Percentiles rank a stretch among this genome's conserved stretches.
Conservation (phyloP, 2,329 filamentous ascomycete genomes). For the Hymenoscyphus linearis region DNA sequence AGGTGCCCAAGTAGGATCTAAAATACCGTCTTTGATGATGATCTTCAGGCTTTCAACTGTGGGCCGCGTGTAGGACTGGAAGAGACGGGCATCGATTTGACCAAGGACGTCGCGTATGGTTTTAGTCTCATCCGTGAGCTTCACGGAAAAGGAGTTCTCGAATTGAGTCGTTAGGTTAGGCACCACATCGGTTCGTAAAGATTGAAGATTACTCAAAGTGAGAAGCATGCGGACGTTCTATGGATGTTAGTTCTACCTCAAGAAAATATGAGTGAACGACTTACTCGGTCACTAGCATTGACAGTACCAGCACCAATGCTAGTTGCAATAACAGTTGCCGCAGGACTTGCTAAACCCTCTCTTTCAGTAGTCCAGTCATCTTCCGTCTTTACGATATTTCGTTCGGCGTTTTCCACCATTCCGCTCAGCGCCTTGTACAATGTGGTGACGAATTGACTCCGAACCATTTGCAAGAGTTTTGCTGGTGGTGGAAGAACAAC, state of each 20-base stretch:
- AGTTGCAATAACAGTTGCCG: slow-evolving; percentile 32
- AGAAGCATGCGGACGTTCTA: slow-evolving; percentile 90
- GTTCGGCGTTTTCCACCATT: slow-evolving; percentile 95
- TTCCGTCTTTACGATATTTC: slow-evolving; percentile 54
- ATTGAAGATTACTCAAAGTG: slow-evolving; percentile 86
- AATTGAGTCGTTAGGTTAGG: slow-evolving; percentile 88
- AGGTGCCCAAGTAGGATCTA: slow-evolving; percentile 66
- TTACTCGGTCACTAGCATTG: slow-evolving; percentile 48
- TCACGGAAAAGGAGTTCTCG: slow-evolving; percentile 89
- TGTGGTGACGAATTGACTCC: slow-evolving; percentile 87
- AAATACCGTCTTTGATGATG: slow-evolving; percentile 70
- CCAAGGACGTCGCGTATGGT: slow-evolving; percentile 84
- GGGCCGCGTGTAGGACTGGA: slow-evolving; percentile 85
- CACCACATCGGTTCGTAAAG: slow-evolving; percentile 74
- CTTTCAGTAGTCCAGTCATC: slow-evolving; percentile 32
- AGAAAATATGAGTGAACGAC: slow-evolving; percentile 15
- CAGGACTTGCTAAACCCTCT: slow-evolving; percentile 30
- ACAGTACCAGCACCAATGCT: slow-evolving; percentile 43
- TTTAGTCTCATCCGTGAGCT: slow-evolving; percentile 87
- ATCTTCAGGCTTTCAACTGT: slow-evolving; percentile 61
- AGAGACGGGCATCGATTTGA: slow-evolving; percentile 87
- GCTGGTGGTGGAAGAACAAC: slow-evolving; percentile 80
- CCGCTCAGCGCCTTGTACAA: slow-evolving; percentile 91
- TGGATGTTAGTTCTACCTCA: slow-evolving; percentile 26
- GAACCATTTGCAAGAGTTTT: slow-evolving; percentile 86